Percentiles rank a stretch among this genome's conserved stretches.
Conservation (phyloP, 768 basidiomycete species). For the Tulasnella sp. region DNA sequence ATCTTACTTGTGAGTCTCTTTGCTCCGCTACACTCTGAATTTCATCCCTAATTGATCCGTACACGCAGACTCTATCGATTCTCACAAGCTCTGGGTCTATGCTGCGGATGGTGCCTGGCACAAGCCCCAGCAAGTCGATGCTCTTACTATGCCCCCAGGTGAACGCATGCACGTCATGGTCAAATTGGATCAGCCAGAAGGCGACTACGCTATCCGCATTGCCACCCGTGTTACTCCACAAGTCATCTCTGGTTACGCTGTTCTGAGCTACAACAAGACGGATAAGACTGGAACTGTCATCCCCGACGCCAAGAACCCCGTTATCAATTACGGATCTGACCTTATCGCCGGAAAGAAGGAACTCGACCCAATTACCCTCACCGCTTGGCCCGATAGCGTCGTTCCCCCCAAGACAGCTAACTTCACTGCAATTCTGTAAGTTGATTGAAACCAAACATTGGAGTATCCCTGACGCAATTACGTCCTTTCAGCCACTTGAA, state of each 20-base stretch:
- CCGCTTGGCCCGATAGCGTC: not conserved
- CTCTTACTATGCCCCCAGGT: conserved; percentile 1
- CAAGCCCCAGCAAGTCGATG: conserved; percentile 1
- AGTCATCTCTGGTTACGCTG: conserved; percentile 8
- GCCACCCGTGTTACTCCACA: conserved; percentile 1
- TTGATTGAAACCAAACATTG: no score
- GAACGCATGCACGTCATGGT: conserved; percentile 7
- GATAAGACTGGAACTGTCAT: not conserved
- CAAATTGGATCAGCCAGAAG: not conserved
- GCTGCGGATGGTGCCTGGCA: conserved; percentile 3
- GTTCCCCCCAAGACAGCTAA: not conserved
- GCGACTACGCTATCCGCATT: conserved; percentile 7
- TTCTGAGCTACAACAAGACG: not conserved
- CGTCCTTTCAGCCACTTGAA: no score
- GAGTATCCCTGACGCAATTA: no score
- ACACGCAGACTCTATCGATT: not conserved
- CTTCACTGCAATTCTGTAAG: not conserved
- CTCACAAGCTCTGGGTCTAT: conserved; percentile 7
- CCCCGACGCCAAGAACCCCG: not conserved
- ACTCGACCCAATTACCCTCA: not conserved
- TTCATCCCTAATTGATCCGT: not conserved
- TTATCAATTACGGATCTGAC: not conserved
- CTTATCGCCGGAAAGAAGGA: not conserved
- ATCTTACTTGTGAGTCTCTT: not conserved
- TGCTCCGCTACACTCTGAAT: not conserved